These are phyloP conservation scores for Sarocladium brachiariae DNA, from an alignment of 2,329 filamentous ascomycete species.

Conservation along the genomic window DNA sequence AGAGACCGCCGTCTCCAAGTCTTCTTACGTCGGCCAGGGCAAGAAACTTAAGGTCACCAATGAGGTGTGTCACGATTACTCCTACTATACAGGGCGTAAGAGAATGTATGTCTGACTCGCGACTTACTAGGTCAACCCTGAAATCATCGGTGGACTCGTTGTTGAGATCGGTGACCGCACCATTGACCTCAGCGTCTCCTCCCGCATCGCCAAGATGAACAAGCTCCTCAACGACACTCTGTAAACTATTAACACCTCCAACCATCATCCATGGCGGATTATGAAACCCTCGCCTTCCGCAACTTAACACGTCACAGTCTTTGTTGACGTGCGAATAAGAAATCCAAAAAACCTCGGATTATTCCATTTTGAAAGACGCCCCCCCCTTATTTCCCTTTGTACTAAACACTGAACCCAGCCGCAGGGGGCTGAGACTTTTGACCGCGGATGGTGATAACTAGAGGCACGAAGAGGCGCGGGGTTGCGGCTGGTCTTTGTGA, in stretches of 20 bases:
- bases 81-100: no score
- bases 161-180: constrained; percentile 97
- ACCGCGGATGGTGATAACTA: not conserved
- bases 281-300: not conserved
- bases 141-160: constrained; percentile 87
- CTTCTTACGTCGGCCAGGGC: constrained; percentile 76
- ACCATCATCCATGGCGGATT: not conserved
- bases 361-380: not conserved
- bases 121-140: constrained; percentile 74
- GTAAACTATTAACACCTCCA: constrained; percentile 53
- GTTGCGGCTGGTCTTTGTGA: not conserved
- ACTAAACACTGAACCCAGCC: constrained; percentile 5
- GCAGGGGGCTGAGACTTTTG: not conserved
- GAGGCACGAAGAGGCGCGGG: not conserved
- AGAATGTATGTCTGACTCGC: constrained; percentile 12
- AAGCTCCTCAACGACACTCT: constrained; percentile 94
- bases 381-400: constrained; percentile 3
- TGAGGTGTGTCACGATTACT: constrained; percentile 50
- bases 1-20: constrained; percentile 84
- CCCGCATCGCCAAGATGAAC: constrained; percentile 97
- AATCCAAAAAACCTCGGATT: not conserved
- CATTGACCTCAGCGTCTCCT: constrained; percentile 92
- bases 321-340: not conserved
- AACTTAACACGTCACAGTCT: not conserved
- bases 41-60: constrained; percentile 98